phyloP scores from a whole-genome alignment of 306 rosid species.

The Parietaria judaica region DNA sequence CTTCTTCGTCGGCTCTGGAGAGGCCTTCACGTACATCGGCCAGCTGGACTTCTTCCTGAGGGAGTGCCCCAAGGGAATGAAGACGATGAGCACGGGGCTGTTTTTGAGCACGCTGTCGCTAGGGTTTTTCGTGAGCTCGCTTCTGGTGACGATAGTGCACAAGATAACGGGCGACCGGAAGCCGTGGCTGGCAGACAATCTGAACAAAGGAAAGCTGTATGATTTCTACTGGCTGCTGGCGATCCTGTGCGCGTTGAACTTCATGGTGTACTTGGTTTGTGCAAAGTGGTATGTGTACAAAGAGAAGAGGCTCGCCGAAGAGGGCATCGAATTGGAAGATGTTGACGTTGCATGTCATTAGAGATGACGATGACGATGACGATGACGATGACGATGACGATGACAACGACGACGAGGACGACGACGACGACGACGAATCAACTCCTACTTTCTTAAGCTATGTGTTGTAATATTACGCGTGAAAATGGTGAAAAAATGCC shows the following conservation, averaged over 20 bases:
- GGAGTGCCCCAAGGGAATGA: conserved; percentile 91
- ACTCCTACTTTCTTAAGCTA: too few relatives aligned
- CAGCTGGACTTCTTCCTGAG: conserved; percentile 70
- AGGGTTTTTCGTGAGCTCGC: conserved; percentile 73
- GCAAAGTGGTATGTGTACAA: conserved; percentile 88
- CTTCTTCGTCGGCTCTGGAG: conserved; percentile 72
- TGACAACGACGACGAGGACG: too few relatives aligned
- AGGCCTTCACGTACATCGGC: conserved; percentile 79
- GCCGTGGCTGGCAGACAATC: conserved; percentile 82
- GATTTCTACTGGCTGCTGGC: conserved; percentile 83
- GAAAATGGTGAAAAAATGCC: too few relatives aligned
- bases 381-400: background rate
- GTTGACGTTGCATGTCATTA: background rate
- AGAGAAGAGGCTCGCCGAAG: conserved; percentile 22
- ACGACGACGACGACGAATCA: too few relatives aligned
- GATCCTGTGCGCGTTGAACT: conserved; percentile 54
- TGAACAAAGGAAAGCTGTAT: conserved; percentile 72
- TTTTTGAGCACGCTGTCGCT: conserved; percentile 70
- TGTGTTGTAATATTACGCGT: too few relatives aligned
- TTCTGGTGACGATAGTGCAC: conserved; percentile 61
- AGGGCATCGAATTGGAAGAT: background rate
- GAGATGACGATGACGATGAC: conserved; percentile 4
- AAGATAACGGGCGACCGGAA: conserved; percentile 39
- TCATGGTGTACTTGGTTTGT: conserved; percentile 44
- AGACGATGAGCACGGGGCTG: conserved; percentile 85